Base-by-base conservation (phyloP, 805 yeast genomes). In the Pichia kluyveri region DNA sequence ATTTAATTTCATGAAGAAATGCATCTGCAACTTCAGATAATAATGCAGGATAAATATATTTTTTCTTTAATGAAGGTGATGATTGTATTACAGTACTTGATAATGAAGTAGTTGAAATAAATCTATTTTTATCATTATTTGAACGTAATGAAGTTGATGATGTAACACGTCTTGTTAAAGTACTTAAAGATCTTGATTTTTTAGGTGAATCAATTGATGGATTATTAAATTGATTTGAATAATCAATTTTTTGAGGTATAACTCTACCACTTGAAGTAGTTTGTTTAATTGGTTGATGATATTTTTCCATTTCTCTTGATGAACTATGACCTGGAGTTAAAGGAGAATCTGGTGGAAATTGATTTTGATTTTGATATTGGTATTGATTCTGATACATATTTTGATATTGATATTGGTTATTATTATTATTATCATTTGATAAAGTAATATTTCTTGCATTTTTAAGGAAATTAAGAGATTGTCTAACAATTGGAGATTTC, bases 41-140 rank as follows among this genome's bases (percentile, higher is more conserved):
- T 59, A 87, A 57, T 0, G 99, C 98, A 2, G 98, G 96, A 62
- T 93, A 89, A 2, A 89, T 90, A 63, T 15, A 74, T 57, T 31
- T 46, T 11, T 46, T 47, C 30, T 34, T 50, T 3, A 45, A 10
- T 1, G 54, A 48, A 2, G 81, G 67, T 1, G 80, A 67, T 14
- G 75, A 69, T 38, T 77, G 63, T 0, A 85, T 72, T 51, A 72
- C 71, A 27, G 70, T 67, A 4, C 73, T 62, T 5, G 62, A 48
- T 0, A 67, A 57, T 2, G 66, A 54, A 32, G 57, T 58, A 8
- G 64, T 55, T 17, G 46, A 41, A 46, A 55, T 47, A 19, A 56
- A 43, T 40, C 60, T 60, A n/a, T 55, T 65, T 54, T 58, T 61
- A 37, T 65, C 62, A 18, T 60, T 63, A 11, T 65, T 55, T 32